Evolutionary conservation across 2,329 filamentous ascomycete genomes (phyloP), one percentile per base, ranked within the genome.

Genomic region (Balansia obtecta): DNA sequence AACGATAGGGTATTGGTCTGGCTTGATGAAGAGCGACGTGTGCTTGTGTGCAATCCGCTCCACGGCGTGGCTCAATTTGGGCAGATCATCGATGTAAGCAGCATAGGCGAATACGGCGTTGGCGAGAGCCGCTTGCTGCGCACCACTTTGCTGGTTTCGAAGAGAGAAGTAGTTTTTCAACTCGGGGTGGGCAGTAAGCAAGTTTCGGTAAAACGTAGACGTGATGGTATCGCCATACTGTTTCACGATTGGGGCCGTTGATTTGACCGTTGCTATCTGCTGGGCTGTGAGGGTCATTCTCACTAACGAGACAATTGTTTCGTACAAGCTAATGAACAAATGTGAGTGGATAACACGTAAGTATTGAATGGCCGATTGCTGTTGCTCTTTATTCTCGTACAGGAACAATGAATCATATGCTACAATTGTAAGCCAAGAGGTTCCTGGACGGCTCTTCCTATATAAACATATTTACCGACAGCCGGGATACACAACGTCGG

Each of bases 41-140:
- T 90, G 86, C 68, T 88, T 89, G 60, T 88, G 79, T 51, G 82
- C 83, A 56, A 91, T 88, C 58, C 82, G 77, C 64, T 87, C 82
- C 13, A 79, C 71, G 34, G 68, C 69, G 33, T 76, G 71, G 12
- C 63, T 63, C 4, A 89, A 71, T 18, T 71, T 76, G 45, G 73
- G 75, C 0, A 87, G 73, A 60, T 88, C 75, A 64, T 88, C 83
- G 60, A 90, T 84, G 65, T 88, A 74, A 34, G 73, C 69, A 46
- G 86, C 86, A 60, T 89, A 90, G 49, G 83, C 83, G 57, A 84
- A 78, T 7, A 91, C 76, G 1, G 85, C 74, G 40, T 70, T 73
- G 11, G 85, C 85, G 7, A 90, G 76, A 2, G 86, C 85, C n/a
- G 72, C 70, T 4, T 83, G 75, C 63, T 90, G 86, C 50, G 79